These are phyloP conservation scores for Fusarium brevicatenulatum DNA, from an alignment of 2,329 filamentous ascomycete genomes.

Conservation along the genomic window DNA sequence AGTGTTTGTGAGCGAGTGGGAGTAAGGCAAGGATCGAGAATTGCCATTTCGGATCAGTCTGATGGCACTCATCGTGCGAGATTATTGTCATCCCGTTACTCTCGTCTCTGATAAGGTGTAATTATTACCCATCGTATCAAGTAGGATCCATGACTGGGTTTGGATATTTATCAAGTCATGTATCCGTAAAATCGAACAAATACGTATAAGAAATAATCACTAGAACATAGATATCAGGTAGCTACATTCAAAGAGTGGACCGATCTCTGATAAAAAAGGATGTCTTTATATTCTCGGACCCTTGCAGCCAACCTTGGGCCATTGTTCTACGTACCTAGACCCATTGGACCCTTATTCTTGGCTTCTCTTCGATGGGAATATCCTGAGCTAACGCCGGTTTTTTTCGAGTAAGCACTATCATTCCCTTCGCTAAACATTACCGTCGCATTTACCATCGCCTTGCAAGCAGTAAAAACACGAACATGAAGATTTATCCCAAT, in stretches of 20 bases:
- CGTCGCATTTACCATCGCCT: neutral
- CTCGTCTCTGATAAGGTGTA: neutral
- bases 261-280: slow-evolving; percentile 1
- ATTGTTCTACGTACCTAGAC: slow-evolving; percentile 5
- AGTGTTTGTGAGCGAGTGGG: neutral
- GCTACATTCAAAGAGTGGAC: neutral
- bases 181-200: neutral
- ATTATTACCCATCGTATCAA: no score
- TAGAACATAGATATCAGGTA: neutral
- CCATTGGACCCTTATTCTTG: slow-evolving; percentile 24
- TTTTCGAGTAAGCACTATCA: neutral
- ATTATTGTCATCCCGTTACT: neutral
- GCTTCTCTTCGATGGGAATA: neutral
- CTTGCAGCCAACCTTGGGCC: neutral
- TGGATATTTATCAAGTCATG: neutral
- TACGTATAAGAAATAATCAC: neutral
- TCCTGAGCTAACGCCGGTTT: neutral
- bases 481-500: neutral
- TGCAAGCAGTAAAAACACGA: neutral
- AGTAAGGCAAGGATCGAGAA: neutral
- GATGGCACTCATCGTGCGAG: neutral
- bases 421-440: neutral
- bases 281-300: neutral
- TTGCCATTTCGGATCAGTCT: neutral
- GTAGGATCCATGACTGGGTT: neutral